Base-by-base conservation (phyloP, 23 red algal genomes). In the Cyanidiococcus yangmingshanensis region DNA sequence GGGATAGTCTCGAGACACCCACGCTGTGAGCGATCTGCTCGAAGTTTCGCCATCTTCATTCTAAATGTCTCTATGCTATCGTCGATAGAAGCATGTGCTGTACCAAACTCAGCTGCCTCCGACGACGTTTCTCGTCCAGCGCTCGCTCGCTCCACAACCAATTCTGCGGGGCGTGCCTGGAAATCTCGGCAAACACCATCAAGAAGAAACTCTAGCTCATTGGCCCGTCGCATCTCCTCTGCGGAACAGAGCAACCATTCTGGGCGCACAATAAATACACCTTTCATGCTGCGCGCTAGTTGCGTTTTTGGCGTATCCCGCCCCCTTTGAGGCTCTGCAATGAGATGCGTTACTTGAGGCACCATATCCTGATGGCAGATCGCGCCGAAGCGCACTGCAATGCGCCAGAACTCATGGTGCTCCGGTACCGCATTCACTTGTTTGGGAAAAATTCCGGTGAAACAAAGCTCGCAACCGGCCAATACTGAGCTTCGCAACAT, bases 351-450 rank as follows among this genome's bases (percentile, higher is more conserved):
- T 24, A 50, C 39, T 1, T 76, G 76, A 24, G 79, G 77, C 15
- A 77, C 68, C 21, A 89, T 80, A 27, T 89, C 77, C 79, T 58
- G 17, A 39, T 67, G 77, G 31, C 84, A 89, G 2, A 59, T 41
- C 3, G 94, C 94, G 35, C 94, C 94, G 51, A 81, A 77, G 25
- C 89, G 80, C 36, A 63, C 41, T 40, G 94, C 94, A 58, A 89
- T 68, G 40, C 76, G 68, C 88, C 88, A 91, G 21, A 84, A 45
- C 76, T 58, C 37, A 37, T 77, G 51, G 0, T 1, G 37, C 51
- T 86, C 85, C 0, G 84, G 76, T 0, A 50, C 50, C 26, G 68
- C 59, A 12, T 38, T 1, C 0, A 35, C 78, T 0, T 68, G 58
- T 2, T 39, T 59, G 24, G 88, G 84, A 57, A 86, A 85, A 21